Percentiles rank a stretch among this genome's conserved stretches.
These are phyloP conservation scores for Podospora pseudopauciseta DNA, from an alignment of 495 filamentous ascomycete species.

Conservation along the genomic window DNA sequence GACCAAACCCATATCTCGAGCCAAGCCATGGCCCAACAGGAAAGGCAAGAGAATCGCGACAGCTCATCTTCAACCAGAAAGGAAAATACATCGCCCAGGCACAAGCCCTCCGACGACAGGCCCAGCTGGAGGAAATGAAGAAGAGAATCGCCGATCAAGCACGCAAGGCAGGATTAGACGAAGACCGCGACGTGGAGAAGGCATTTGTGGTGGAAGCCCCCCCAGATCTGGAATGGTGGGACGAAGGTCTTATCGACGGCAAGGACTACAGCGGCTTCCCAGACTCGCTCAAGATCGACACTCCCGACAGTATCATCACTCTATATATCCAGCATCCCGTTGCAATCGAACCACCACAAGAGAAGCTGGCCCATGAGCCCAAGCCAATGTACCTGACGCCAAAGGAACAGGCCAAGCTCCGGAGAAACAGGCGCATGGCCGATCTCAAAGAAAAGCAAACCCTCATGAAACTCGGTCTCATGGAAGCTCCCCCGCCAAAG, in stretches of 20 bases:
- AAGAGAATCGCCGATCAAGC: conserved; percentile 82
- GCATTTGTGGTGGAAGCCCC: conserved; percentile 80
- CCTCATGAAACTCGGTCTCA: conserved; percentile 86
- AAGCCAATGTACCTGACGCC: conserved; percentile 92
- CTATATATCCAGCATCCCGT: conserved; percentile 90
- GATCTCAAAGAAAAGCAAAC: conserved; percentile 94
- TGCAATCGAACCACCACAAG: conserved; percentile 85
- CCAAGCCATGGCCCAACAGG: conserved; percentile 55
- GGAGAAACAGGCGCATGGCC: conserved; percentile 84
- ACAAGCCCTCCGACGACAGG: conserved; percentile 79
- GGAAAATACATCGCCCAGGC: conserved; percentile 96
- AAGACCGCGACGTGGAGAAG: conserved; percentile 85
- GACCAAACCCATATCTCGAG: conserved; percentile 85
- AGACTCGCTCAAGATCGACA: conserved; percentile 67
- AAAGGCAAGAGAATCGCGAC: conserved; percentile 62
- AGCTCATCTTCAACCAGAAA: conserved; percentile 89
- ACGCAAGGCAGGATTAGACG: conserved; percentile 82
- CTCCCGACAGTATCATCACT: conserved; percentile 79
- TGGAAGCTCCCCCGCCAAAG: conserved; percentile 85
- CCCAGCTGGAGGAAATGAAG: conserved; percentile 89
- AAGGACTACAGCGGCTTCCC: conserved; percentile 67
- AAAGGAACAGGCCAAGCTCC: conserved; percentile 86
- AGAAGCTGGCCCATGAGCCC: conserved; percentile 68
- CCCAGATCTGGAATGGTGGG: conserved; percentile 97
- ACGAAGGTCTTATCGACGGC: conserved; percentile 76